These are phyloP conservation scores for Neurospora sp. DNA, from an alignment of 495 filamentous ascomycete species.

Conservation along the genomic window DNA sequence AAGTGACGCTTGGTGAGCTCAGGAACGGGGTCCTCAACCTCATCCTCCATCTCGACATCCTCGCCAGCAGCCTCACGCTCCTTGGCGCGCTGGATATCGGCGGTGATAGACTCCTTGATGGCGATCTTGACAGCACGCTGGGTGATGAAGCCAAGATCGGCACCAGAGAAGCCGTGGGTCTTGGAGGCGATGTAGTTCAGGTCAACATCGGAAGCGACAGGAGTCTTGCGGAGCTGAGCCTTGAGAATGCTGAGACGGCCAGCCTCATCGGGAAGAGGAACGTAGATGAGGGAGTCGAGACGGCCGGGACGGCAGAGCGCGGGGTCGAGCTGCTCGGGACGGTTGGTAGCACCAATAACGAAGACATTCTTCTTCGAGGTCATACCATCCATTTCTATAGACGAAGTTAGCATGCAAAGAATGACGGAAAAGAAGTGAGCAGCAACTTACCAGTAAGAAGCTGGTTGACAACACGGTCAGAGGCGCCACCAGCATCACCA, in stretches of 20 bases:
- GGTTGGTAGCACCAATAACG: constrained; percentile 97
- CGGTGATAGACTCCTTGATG: constrained; percentile 91
- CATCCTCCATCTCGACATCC: constrained; percentile 68
- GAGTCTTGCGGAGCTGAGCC: constrained; percentile 97
- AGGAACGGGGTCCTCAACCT: constrained; percentile 88
- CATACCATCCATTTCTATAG: constrained; percentile 93
- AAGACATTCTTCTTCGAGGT: constrained; percentile 99
- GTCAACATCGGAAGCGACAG: constrained; percentile 79
- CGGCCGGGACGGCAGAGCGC: constrained; percentile 95
- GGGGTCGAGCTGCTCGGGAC: constrained; percentile 95
- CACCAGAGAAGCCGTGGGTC: constrained; percentile 98
- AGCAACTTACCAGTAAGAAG: constrained; percentile 77
- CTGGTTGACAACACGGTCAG: constrained; percentile 99
- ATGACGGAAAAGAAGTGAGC: not conserved
- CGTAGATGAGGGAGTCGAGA: constrained; percentile 97
- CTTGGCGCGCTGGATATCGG: constrained; percentile 82
- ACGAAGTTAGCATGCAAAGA: constrained; percentile 30
- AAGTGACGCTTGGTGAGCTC: constrained; percentile 94
- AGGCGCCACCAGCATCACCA: constrained; percentile 95
- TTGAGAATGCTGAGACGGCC: constrained; percentile 81
- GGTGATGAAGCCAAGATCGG: constrained; percentile 97
- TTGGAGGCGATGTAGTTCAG: constrained; percentile 86
- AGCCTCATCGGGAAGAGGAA: constrained; percentile 83
- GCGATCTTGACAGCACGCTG: constrained; percentile 98
- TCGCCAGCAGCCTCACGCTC: constrained; percentile 77